phyloP scores from a whole-genome alignment of 1,284 basidiomycete species.

The Grifola frondosa region DNA sequence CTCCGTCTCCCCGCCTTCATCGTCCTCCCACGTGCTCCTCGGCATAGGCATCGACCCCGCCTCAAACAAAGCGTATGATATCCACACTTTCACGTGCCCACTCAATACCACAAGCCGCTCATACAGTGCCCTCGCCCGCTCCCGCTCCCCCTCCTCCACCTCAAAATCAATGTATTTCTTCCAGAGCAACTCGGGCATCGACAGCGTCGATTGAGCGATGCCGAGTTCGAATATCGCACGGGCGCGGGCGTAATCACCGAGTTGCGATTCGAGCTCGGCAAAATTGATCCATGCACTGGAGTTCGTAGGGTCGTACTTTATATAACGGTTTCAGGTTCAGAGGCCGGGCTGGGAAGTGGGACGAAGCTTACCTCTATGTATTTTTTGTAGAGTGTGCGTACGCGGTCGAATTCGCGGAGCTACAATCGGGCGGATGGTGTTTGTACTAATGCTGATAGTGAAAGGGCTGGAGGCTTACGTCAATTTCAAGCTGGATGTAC shows the following conservation, averaged over 20 bases:
- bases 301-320: conserved; percentile 82
- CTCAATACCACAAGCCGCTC: conserved; percentile 87
- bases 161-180: conserved; percentile 97
- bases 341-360: neutral
- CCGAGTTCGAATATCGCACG: conserved; percentile 95
- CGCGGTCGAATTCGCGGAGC: conserved; percentile 91
- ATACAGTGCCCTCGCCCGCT: conserved; percentile 79
- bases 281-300: conserved; percentile 95
- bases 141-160: conserved; percentile 90
- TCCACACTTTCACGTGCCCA: conserved; percentile 92
- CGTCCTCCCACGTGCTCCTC: conserved; percentile 67
- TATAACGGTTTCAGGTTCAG: conserved; percentile 1
- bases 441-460: too few species aligned
- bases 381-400: conserved; percentile 89
- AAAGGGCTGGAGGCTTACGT: too few species aligned
- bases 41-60: conserved; percentile 63
- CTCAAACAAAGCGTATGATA: conserved; percentile 76
- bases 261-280: conserved; percentile 88
- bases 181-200: conserved; percentile 97
- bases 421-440: too few species aligned
- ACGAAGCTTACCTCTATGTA: conserved; percentile 71
- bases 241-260: conserved; percentile 88
- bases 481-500: conserved; percentile 90
- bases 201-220: conserved; percentile 79
- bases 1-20: conserved; percentile 54